Evolutionary conservation across 2,329 filamentous ascomycete genomes (phyloP).

Genomic region (Colletotrichum sp.): DNA sequence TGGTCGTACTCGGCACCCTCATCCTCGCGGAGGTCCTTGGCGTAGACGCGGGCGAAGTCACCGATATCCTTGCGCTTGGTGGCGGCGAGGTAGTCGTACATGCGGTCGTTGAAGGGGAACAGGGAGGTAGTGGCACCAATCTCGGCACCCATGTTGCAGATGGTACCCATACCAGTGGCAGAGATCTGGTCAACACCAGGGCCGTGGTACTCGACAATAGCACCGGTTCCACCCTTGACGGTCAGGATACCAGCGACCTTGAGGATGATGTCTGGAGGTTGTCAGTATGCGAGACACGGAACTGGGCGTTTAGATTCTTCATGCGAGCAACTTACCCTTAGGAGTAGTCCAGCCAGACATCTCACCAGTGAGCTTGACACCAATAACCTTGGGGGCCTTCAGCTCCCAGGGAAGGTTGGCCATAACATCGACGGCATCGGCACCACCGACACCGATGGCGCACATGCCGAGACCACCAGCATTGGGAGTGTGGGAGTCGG

Average conservation of each 20-base stretch:
- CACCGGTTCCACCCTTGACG: slow-evolving; percentile 96
- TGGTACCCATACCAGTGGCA: slow-evolving; percentile 87
- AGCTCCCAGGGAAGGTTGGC: slow-evolving; percentile 96
- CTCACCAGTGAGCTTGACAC: slow-evolving; percentile 91
- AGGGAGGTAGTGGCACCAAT: slow-evolving; percentile 89
- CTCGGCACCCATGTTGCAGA: slow-evolving; percentile 75
- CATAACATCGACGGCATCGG: slow-evolving; percentile 98
- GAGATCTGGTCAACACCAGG: slow-evolving; percentile 78
- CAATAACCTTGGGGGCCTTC: slow-evolving; percentile 96
- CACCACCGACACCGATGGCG: slow-evolving; percentile 96
- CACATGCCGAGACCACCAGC: slow-evolving; percentile 94
- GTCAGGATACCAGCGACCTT: slow-evolving; percentile 97
- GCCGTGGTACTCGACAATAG: slow-evolving; percentile 79
- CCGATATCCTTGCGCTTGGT: slow-evolving; percentile 92
- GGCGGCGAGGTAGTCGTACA: slow-evolving; percentile 93
- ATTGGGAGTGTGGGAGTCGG: slow-evolving; percentile 97
- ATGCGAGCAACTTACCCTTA: slow-evolving; percentile 70
- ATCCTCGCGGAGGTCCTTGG: slow-evolving; percentile 84
- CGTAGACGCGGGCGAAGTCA: slow-evolving; percentile 85
- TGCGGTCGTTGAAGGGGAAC: slow-evolving; percentile 97
- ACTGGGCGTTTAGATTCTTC: not conserved
- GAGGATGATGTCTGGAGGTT: slow-evolving; percentile 80
- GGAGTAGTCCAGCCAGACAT: slow-evolving; percentile 91
- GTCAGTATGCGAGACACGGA: not conserved
- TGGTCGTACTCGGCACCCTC: slow-evolving; percentile 94